Evolutionary conservation across 768 basidiomycete species (phyloP).

Genomic region (Lactarius indigo): DNA sequence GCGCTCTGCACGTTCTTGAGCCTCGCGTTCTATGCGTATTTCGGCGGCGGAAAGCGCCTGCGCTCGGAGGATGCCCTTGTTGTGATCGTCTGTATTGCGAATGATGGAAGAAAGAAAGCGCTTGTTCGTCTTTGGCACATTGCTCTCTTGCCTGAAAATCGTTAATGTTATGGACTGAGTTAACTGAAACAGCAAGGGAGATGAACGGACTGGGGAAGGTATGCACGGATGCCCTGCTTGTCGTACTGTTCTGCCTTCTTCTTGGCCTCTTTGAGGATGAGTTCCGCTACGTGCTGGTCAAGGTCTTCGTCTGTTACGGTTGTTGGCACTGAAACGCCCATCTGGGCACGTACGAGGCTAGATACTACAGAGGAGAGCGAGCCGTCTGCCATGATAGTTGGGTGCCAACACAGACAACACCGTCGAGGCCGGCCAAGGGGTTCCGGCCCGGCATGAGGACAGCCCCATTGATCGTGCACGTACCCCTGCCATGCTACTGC

Average conservation of each 20-base stretch:
- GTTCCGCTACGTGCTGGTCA: slow-evolving; percentile 86
- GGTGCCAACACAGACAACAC: not conserved
- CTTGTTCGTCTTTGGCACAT: slow-evolving; percentile 77
- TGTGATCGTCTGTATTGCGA: slow-evolving; percentile 93
- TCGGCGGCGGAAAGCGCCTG: slow-evolving; percentile 73
- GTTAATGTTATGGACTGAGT: not conserved
- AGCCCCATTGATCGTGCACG: not conserved
- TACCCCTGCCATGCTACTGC: not conserved
- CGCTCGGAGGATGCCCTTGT: slow-evolving; percentile 73
- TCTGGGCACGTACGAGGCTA: slow-evolving; percentile 70
- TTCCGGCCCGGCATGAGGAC: not conserved
- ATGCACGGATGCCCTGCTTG: slow-evolving; percentile 75
- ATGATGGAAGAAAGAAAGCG: slow-evolving; percentile 84
- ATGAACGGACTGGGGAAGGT: slow-evolving; percentile 54
- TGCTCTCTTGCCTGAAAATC: slow-evolving; percentile 53
- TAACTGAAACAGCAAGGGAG: not conserved
- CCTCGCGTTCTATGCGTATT: slow-evolving; percentile 63
- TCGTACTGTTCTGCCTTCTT: slow-evolving; percentile 80
- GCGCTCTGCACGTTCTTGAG: slow-evolving; percentile 59
- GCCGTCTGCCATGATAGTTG: slow-evolving; percentile 39
- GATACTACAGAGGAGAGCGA: slow-evolving; percentile 85
- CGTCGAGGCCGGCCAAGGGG: not conserved
- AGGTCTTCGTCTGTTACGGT: slow-evolving; percentile 78
- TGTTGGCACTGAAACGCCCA: slow-evolving; percentile 60
- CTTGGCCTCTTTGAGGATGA: slow-evolving; percentile 91